These are phyloP conservation scores for Linnemannia zychae DNA, from an alignment of 192 early-diverging fungal species.

Conservation along the genomic window DNA sequence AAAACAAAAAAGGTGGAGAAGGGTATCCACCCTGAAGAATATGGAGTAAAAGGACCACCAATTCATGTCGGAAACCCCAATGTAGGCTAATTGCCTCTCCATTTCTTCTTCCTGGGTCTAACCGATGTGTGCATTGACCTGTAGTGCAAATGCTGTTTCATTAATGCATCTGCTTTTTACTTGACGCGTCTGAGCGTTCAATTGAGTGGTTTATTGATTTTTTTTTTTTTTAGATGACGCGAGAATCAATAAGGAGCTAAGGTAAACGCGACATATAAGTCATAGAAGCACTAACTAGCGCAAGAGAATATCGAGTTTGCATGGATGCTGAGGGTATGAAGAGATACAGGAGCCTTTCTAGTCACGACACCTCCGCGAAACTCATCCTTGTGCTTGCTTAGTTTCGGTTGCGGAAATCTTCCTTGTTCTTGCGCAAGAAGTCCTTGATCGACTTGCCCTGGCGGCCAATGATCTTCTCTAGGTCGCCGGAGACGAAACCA, in stretches of 20 bases:
- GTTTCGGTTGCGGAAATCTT: conserved; percentile 8
- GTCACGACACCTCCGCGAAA: too few species aligned
- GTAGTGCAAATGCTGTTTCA: neutral
- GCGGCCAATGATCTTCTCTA: conserved; percentile 34
- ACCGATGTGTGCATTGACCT: neutral
- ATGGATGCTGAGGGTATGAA: neutral
- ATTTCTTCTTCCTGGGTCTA: neutral
- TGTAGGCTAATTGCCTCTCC: neutral
- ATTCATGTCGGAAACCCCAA: neutral
- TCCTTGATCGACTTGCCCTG: conserved; percentile 23
- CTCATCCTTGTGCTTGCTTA: neutral
- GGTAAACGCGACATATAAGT: too few species aligned
- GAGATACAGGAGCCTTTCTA: too few species aligned
- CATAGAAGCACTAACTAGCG: neutral
- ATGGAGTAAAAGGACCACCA: too few species aligned
- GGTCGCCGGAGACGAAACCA: conserved; percentile 33
- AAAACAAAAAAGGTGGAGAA: neutral
- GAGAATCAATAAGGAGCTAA: too few species aligned
- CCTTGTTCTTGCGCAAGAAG: conserved; percentile 41
- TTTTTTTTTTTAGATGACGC: too few species aligned
- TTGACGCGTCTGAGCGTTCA: neutral
- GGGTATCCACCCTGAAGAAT: neutral
- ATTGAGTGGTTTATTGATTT: neutral
- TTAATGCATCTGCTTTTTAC: neutral
- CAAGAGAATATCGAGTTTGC: neutral